Evolutionary conservation across 768 basidiomycete species (phyloP).

Genomic region (Tricholoma saponaceum): DNA sequence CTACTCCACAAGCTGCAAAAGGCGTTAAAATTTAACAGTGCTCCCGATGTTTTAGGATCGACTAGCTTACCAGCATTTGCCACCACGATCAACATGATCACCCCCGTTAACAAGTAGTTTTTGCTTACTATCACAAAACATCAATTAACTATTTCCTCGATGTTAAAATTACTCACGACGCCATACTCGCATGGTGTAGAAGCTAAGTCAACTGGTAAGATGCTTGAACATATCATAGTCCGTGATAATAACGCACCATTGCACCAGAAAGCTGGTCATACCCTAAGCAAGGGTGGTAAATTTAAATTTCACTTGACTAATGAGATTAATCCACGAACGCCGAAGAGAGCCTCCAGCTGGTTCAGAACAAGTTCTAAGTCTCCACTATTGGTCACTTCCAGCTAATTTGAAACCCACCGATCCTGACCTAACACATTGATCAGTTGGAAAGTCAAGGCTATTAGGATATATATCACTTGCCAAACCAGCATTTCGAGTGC

Average conservation of each 20-base stretch:
- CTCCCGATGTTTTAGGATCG: background rate
- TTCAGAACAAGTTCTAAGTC: background rate
- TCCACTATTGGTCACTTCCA: background rate
- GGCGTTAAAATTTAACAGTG: background rate
- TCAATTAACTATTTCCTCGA: too few species aligned
- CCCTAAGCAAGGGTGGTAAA: background rate
- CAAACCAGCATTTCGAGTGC: constrained; percentile 22
- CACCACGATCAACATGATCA: constrained; percentile 28
- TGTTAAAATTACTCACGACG: constrained; percentile 25
- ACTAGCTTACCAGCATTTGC: constrained; percentile 25
- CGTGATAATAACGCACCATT: background rate
- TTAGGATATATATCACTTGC: constrained; percentile 11
- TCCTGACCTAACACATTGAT: background rate
- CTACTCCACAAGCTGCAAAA: constrained; percentile 27
- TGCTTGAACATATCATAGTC: background rate
- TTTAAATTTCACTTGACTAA: background rate
- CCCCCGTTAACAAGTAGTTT: constrained; percentile 27
- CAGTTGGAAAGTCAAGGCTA: background rate
- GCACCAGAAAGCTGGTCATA: background rate
- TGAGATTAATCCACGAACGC: background rate
- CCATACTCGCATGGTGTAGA: constrained; percentile 48
- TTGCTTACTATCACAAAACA: constrained; percentile 32
- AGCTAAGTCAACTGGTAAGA: constrained; percentile 24
- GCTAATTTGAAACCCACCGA: background rate
- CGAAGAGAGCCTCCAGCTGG: background rate